Evolutionary conservation across 352 stramenopile genomes (phyloP), one percentile per base, ranked within the genome.

Genomic region (Globisporangium ultimum): DNA sequence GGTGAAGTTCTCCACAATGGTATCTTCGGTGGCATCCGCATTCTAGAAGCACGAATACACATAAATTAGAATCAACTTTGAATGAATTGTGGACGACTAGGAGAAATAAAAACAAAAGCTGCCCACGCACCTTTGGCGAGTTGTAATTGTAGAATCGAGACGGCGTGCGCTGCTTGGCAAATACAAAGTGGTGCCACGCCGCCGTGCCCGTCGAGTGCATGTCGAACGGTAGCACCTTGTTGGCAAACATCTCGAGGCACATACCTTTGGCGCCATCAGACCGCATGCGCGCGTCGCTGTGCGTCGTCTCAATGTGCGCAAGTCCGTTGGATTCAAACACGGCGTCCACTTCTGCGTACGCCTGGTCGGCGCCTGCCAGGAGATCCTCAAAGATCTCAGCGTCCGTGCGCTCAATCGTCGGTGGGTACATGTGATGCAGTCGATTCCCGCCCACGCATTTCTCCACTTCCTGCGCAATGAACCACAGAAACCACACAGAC

Each of bases 1-100:
- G 24, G 73, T 72, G 62, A 86, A 80, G 57, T 72, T 78, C 56
- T 89, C 79, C 6, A 80, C 52, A 14, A 89, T 72, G 8, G 76
- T 83, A 41, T 87, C 73, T 58, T 87, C 76, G 2, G 61, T 61
- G 12, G 60, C 46, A 18, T 66, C 53, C 51, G 38, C 14, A 43
- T 21, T 20, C 38, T 28, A 32, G 24, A 32, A 32, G 24, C 24
- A 32, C 24, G 5, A 6, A 2, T 6, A 32, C 5, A 32, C 5
- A 32, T 32, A 32, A 2, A 32, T 2, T 32, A 2, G 5, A 32
- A 32, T n/a, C n/a, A n/a, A n/a, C n/a, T n/a, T n/a, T n/a, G n/a
- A 32, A 32, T 32, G 24, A 32, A 32, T 32, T 32, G 24, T 32
- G 5, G 24, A 2, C 5, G 24, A 32, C 24, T 5, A 32, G 24